These are phyloP conservation scores for Umbelopsis ramanniana DNA, from an alignment of 192 early-diverging fungal genomes.

Conservation along the genomic window DNA sequence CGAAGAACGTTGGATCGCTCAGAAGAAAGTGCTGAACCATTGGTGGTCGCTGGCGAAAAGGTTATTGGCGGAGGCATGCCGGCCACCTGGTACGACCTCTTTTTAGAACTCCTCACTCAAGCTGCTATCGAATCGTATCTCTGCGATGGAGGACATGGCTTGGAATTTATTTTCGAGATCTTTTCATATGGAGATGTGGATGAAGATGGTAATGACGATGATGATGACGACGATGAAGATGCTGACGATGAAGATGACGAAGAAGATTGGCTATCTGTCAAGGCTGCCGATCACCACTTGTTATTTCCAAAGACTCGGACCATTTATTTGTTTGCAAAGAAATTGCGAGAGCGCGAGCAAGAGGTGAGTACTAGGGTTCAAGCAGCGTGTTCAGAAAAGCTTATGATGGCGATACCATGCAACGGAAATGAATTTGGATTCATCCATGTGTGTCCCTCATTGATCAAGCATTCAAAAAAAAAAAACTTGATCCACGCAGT, in stretches of 20 bases:
- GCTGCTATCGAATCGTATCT: constrained; percentile 58
- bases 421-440: too few species aligned
- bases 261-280: constrained; percentile 38
- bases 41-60: constrained; percentile 43
- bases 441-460: too few species aligned
- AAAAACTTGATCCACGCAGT: too few species aligned
- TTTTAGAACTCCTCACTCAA: constrained; percentile 59
- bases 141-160: constrained; percentile 49
- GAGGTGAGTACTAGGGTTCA: neutral
- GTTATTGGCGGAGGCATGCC: constrained; percentile 49
- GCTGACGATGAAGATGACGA: constrained; percentile 28
- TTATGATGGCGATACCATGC: neutral
- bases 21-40: constrained; percentile 24
- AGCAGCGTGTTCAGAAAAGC: too few species aligned
- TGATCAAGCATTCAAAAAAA: too few species aligned
- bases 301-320: constrained; percentile 44
- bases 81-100: constrained; percentile 54
- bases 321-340: constrained; percentile 41
- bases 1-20: constrained; percentile 33
- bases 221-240: constrained; percentile 8
- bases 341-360: constrained; percentile 9
- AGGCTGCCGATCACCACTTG: constrained; percentile 41
- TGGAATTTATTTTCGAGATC: constrained; percentile 55
- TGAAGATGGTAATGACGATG: constrained; percentile 40
- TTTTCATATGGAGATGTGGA: constrained; percentile 58